Base-by-base conservation (phyloP, 768 basidiomycete genomes). In the Dentipellis sp. region DNA sequence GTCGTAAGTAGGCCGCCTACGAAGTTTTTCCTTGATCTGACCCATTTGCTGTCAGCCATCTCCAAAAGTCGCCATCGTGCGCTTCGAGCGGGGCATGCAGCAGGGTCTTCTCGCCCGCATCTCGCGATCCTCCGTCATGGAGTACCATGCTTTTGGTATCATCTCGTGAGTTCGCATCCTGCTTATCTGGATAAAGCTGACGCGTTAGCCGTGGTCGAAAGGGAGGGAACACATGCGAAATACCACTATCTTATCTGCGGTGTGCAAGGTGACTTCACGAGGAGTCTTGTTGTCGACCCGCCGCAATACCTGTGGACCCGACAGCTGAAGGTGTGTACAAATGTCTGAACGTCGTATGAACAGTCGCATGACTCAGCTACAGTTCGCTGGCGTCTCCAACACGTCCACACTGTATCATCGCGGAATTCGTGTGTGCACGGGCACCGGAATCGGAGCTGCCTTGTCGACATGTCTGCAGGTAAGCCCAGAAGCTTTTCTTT, bases 171-270 rank as follows among this genome's bases (percentile, higher is more conserved):
- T 64, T 12, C n/a, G 39, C 53, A 8, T 40, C 52, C 29, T 14
- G 50, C 42, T 64, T 55, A 59, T 56, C 52, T 62, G 47, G 22
- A 38, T 23, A 46, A 16, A 39, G 6, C 29, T 29, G 29, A 29
- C 29, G 6, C 29, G 29, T 29, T 45, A 23, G 46, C 53, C 49
- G 9, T 52, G 16, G 54, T 55, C 49, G 10, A 29, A 63, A 88
- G 88, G 17, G 87, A 88, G 68, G 85, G 86, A 34, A 75, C 72
- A 1, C 78, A 88, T 59, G 81, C 88, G 9, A 82, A 86, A 62
- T 81, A 86, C 59, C 88, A 90, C 67, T 91, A 88, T 70, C 72
- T 91, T 74, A 85, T 90, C 53, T 85, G 84, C 62, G 88, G 88
- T 64, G 86, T 89, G 52, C 86, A 88, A 73, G 83, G 86, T 48